Evolutionary conservation across 169 alveolate species (phyloP).

Genomic region (Plasmodium yoelii): DNA sequence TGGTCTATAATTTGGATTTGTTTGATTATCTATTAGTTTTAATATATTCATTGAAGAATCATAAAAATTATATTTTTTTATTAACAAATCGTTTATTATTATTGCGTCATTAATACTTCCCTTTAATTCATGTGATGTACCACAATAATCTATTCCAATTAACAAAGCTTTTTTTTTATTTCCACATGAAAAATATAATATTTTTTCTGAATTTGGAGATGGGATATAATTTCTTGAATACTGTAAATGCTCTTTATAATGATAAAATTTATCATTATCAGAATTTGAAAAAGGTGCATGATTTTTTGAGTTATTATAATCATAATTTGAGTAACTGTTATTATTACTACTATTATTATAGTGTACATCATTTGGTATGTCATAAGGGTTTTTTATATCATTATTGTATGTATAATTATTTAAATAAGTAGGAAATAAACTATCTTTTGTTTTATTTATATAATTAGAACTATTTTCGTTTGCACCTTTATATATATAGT

Average conservation of each 20-base stretch:
- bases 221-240: not conserved
- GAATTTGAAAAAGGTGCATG: not conserved
- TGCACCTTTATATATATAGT: not conserved
- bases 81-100: slow-evolving; percentile 77
- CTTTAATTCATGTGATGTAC: slow-evolving; percentile 77
- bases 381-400: not conserved
- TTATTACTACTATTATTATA: not conserved
- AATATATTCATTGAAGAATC: slow-evolving; percentile 56
- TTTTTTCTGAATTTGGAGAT: slow-evolving; percentile 41
- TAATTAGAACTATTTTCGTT: too few relatives aligned
- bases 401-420: not conserved
- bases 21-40: slow-evolving; percentile 43
- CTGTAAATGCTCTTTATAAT: too few relatives aligned
- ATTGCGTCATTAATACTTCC: slow-evolving; percentile 84
- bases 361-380: not conserved
- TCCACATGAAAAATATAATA: slow-evolving; percentile 22
- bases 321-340: not conserved
- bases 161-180: slow-evolving; percentile 79
- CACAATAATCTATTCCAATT: slow-evolving; percentile 83
- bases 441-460: too few relatives aligned
- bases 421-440: not conserved
- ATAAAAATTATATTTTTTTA: slow-evolving; percentile 40
- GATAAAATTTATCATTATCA: not conserved
- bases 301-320: not conserved
- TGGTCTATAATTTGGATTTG: slow-evolving; percentile 38